Percentiles rank a stretch among this genome's conserved stretches.
These are phyloP conservation scores for Farysia itapuensis DNA, from an alignment of 1,284 basidiomycete genomes.

Conservation along the genomic window DNA sequence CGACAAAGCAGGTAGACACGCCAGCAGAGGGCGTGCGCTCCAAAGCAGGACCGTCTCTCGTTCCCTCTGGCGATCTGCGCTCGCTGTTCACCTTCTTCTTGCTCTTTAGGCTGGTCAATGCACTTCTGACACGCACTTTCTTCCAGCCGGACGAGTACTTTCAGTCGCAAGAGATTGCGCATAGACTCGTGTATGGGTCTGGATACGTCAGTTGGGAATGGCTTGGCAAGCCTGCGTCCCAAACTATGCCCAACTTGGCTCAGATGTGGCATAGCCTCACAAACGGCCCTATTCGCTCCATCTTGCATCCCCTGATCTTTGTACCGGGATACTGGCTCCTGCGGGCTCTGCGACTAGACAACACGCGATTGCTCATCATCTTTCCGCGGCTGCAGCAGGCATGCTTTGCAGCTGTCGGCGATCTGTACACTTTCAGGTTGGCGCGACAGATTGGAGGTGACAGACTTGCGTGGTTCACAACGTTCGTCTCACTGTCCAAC, in stretches of 20 bases:
- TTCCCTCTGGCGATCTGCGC: no score
- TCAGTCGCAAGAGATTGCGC: conserved; percentile 90
- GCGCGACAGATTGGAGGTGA: conserved; percentile 68
- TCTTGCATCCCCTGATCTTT: conserved; percentile 66
- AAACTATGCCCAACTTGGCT: conserved; percentile 1
- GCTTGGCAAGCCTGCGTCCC: conserved; percentile 55
- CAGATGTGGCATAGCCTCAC: conserved; percentile 6
- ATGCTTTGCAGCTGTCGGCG: conserved; percentile 75
- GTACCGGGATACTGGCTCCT: conserved; percentile 75
- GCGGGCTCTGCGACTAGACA: conserved; percentile 66
- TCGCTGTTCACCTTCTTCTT: conserved; percentile 44
- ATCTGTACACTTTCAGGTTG: conserved; percentile 73
- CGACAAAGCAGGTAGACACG: no score
- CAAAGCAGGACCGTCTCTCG: no score
- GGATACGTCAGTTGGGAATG: conserved; percentile 97
- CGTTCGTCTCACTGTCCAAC: conserved; percentile 77
- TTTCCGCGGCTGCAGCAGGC: conserved; percentile 79
- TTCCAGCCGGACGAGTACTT: conserved; percentile 99
- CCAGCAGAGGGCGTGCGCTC: no score
- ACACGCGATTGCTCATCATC: conserved; percentile 53
- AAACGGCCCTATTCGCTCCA: conserved; percentile 58
- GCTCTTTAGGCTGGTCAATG: conserved; percentile 61
- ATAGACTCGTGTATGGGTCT: conserved; percentile 83
- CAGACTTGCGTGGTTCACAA: conserved; percentile 63
- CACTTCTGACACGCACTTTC: conserved; percentile 76